Evolutionary conservation across 1,139 yeast genomes (phyloP), one percentile per base, ranked within the genome.

Genomic region (Geotrichum restrictum): DNA sequence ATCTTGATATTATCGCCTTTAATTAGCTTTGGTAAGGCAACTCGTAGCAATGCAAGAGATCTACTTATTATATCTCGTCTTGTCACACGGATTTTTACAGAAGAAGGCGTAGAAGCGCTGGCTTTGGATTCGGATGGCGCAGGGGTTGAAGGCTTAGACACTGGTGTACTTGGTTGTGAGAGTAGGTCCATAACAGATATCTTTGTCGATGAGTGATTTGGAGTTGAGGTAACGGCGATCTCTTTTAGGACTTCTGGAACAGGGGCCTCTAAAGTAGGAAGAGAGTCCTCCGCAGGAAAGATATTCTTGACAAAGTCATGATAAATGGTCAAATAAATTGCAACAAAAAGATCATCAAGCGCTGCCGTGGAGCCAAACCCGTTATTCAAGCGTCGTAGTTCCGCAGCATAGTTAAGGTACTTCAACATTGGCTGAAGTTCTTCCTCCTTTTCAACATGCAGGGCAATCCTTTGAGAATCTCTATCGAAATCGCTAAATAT

Each of bases 341-440:
- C 77, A 31, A 84, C 83, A 56, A 81, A 79, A 0, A 88, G 77
- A 60, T 88, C 95, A 64, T 88, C 96, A 38, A 86, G 78, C 29
- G 80, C 71, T 0, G 93, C 84, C 0, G 95, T 85, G 0, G 95
- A 83, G 0, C 91, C 93, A 65, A 83, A 84, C 0, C 95, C 95
- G 63, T 83, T 86, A 56, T 88, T 88, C 64, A 84, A 73, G 55
- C 85, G 79, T 57, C 88, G 77, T 64, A 86, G 74, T 51, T 85
- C 93, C 14, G 78, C 76, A 1, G 82, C 71, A 34, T 82, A 82
- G 57, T 72, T 73, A 22, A 86, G 65, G 7, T 63, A 62, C 31
- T 57, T 53, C 24, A 61, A 34, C 48, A 43, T 60, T 29, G 48
- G 57, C 24, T 27, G 63, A 55, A 27, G 58, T 48, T 32, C 46